Percentiles rank a stretch among this genome's conserved stretches.
Conservation (phyloP, 2,329 filamentous ascomycete species). For the Sporothrix variecibatus region DNA sequence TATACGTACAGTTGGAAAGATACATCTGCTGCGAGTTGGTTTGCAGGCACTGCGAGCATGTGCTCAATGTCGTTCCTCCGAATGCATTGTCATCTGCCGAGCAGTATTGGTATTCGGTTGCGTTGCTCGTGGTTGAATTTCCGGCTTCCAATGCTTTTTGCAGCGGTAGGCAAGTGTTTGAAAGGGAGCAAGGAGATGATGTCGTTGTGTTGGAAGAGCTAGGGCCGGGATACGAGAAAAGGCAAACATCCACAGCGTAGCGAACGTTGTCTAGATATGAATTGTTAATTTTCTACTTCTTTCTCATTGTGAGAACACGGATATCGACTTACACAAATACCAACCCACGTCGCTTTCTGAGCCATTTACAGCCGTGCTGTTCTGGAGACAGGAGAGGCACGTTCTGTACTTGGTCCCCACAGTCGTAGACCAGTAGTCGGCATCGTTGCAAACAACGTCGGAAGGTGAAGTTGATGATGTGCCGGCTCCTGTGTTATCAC, state of each 20-base stretch:
- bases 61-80: conserved; percentile 36
- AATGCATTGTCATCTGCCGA: conserved; percentile 42
- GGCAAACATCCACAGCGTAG: conserved; percentile 50
- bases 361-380: conserved; percentile 45
- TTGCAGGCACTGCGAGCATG: conserved; percentile 49
- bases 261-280: conserved; percentile 49
- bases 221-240: conserved; percentile 43
- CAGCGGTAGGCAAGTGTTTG: conserved; percentile 45
- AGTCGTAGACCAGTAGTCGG: conserved; percentile 42
- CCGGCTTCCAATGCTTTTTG: conserved; percentile 42
- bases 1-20: conserved; percentile 51
- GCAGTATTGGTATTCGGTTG: conserved; percentile 46
- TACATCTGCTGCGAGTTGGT: conserved; percentile 45
- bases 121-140: conserved; percentile 34
- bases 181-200: conserved; percentile 48
- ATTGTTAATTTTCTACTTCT: not conserved
- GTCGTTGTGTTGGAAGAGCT: conserved; percentile 40
- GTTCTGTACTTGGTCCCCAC: conserved; percentile 50
- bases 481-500: conserved; percentile 38
- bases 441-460: conserved; percentile 52
- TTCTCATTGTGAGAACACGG: not conserved
- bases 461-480: conserved; percentile 42
- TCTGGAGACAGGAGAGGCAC: conserved; percentile 51
- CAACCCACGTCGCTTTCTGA: conserved; percentile 47
- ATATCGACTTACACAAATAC: conserved; percentile 49